These are phyloP conservation scores for Eucalyptus microcorys DNA, from an alignment of 345 rosid genomes.

Conservation along the genomic window DNA sequence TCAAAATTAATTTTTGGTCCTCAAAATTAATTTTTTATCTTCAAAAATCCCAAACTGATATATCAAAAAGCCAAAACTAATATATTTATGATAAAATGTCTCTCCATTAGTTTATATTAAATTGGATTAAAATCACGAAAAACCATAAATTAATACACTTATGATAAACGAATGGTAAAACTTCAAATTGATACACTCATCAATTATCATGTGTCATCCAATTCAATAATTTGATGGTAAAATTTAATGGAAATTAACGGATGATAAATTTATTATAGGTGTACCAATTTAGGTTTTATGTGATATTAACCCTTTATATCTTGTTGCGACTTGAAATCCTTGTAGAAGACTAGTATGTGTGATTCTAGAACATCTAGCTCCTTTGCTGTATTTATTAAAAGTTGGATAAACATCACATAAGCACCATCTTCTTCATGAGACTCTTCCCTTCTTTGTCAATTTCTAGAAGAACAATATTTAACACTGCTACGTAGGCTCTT, in stretches of 20 bases:
- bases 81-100: no score
- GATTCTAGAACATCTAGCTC: neutral
- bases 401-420: neutral
- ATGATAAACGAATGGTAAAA: no score
- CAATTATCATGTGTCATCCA: accelerated
- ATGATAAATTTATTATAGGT: no score
- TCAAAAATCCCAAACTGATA: no score
- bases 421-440: neutral
- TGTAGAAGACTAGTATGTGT: neutral
- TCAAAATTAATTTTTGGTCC: no score
- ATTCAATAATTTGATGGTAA: no score
- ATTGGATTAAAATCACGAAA: no score
- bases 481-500: neutral
- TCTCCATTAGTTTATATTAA: no score
- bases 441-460: neutral
- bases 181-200: accelerated
- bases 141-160: no score
- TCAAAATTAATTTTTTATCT: no score
- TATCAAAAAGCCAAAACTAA: no score
- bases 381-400: neutral
- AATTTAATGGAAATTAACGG: no score
- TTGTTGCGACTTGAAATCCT: neutral
- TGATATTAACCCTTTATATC: neutral
- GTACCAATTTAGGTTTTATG: accelerated
- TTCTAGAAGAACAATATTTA: neutral